Evolutionary conservation across 108 stramenopile genomes (phyloP).

Genomic region (Stephanodiscus minutulus): DNA sequence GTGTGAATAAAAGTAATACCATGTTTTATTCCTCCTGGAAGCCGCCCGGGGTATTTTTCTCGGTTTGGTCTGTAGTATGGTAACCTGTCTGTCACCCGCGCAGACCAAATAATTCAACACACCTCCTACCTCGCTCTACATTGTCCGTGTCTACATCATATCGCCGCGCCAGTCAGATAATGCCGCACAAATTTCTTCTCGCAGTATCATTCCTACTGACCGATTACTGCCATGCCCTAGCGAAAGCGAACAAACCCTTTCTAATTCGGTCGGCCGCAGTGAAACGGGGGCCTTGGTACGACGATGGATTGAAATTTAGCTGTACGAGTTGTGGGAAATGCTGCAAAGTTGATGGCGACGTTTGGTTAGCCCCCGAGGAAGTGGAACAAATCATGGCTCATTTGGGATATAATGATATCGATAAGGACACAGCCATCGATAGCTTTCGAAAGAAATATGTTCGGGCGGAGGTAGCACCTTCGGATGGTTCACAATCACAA

Average conservation of each 20-base stretch:
- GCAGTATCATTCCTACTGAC: background rate
- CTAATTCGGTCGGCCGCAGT: constrained; percentile 25
- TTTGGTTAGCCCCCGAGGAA: constrained; percentile 65
- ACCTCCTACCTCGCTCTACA: too few relatives aligned
- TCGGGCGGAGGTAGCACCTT: constrained; percentile 20
- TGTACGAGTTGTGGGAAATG: constrained; percentile 75
- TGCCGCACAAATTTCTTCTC: background rate
- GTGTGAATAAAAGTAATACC: too few relatives aligned
- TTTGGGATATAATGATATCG: constrained; percentile 23
- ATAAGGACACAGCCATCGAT: constrained; percentile 12
- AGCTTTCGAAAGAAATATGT: constrained; percentile 25
- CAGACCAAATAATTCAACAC: background rate
- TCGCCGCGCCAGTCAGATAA: background rate
- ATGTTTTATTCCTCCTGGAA: too few relatives aligned
- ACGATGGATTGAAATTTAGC: constrained; percentile 33
- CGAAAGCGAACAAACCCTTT: constrained; percentile 11
- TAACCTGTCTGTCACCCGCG: background rate
- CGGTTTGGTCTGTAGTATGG: too few relatives aligned
- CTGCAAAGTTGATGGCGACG: constrained; percentile 65
- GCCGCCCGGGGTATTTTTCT: too few relatives aligned
- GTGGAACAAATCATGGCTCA: constrained; percentile 17
- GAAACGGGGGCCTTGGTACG: constrained; percentile 41
- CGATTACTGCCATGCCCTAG: constrained; percentile 10
- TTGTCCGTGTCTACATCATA: too few relatives aligned
- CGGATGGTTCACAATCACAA: constrained; percentile 18